Conservation (phyloP, 2,329 filamentous ascomycete genomes). For the Claviceps pazoutovae region DNA sequence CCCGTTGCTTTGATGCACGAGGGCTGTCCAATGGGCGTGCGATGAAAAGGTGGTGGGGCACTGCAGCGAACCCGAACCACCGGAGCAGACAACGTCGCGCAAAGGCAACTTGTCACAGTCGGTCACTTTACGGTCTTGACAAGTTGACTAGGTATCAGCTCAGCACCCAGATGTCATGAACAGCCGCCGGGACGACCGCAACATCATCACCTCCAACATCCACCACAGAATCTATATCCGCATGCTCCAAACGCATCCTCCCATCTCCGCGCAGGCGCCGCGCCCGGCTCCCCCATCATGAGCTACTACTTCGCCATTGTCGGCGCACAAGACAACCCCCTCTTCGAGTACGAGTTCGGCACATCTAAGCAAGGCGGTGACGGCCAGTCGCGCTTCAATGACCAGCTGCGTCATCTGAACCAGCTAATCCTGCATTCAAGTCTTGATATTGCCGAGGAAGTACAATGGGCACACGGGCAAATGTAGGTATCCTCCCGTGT, state of each 20-base stretch:
- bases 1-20: no score
- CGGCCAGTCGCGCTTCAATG: slow-evolving; percentile 75
- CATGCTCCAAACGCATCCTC: background rate
- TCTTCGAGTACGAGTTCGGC: slow-evolving; percentile 95
- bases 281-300: slow-evolving; percentile 39
- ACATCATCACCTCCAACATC: background rate
- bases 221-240: background rate
- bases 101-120: no score
- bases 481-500: slow-evolving; percentile 39
- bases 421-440: slow-evolving; percentile 94
- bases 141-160: no score
- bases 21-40: no score
- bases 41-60: no score
- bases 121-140: no score
- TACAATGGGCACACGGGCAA: slow-evolving; percentile 79
- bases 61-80: no score
- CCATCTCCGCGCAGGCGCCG: background rate
- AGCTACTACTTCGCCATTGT: slow-evolving; percentile 98
- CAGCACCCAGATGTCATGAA: background rate
- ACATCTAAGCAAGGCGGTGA: slow-evolving; percentile 93
- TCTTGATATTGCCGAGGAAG: slow-evolving; percentile 88
- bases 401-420: slow-evolving; percentile 84
- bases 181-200: background rate
- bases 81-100: no score
- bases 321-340: slow-evolving; percentile 85